These are phyloP conservation scores for Aphanomyces euteiches DNA, from an alignment of 352 stramenopile genomes.

Conservation along the genomic window DNA sequence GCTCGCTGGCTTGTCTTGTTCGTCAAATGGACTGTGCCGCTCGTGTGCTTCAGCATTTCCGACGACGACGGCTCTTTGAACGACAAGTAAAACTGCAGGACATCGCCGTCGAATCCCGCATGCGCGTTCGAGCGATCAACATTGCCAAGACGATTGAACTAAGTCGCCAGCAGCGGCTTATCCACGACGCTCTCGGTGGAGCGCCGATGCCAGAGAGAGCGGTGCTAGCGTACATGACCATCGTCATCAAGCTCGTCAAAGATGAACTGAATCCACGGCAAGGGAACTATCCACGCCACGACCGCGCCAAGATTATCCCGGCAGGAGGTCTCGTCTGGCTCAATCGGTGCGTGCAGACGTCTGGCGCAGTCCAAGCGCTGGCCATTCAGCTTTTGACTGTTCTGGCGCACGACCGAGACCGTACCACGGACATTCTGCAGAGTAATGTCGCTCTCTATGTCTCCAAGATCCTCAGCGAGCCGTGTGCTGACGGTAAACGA, in stretches of 20 bases:
- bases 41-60: slow-evolving; percentile 72
- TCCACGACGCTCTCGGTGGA: slow-evolving; percentile 46
- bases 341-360: slow-evolving; percentile 38
- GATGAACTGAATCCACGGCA: slow-evolving; percentile 33
- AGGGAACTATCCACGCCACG: slow-evolving; percentile 34
- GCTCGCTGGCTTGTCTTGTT: slow-evolving; percentile 39
- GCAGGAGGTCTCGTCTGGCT: slow-evolving; percentile 54
- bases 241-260: slow-evolving; percentile 54
- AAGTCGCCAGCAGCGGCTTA: slow-evolving; percentile 58
- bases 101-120: slow-evolving; percentile 48
- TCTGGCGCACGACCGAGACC: slow-evolving; percentile 39
- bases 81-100: slow-evolving; percentile 39
- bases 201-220: slow-evolving; percentile 44
- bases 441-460: slow-evolving; percentile 20
- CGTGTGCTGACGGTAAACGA: background rate
- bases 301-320: slow-evolving; percentile 49
- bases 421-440: slow-evolving; percentile 52
- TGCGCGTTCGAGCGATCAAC: slow-evolving; percentile 65
- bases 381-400: slow-evolving; percentile 40
- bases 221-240: slow-evolving; percentile 52
- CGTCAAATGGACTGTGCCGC: slow-evolving; percentile 63
- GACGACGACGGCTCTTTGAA: slow-evolving; percentile 59
- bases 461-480: background rate
- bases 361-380: slow-evolving; percentile 44
- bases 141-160: slow-evolving; percentile 70